These are phyloP conservation scores for Microcos paniculata DNA, from an alignment of 345 rosid species.

Conservation along the genomic window DNA sequence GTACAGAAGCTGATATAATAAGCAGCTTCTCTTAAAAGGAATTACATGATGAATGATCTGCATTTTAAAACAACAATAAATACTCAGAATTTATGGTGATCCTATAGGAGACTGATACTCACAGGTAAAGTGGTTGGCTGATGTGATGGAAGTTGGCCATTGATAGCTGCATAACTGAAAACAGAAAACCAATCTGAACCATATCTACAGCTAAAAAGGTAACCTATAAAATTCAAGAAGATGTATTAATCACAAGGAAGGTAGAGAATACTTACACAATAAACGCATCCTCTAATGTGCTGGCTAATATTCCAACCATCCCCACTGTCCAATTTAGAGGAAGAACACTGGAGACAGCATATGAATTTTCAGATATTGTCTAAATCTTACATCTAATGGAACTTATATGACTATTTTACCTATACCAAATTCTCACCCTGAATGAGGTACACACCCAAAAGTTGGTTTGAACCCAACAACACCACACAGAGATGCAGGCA, in stretches of 20 bases:
- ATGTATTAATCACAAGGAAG: background rate
- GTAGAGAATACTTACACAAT: constrained; percentile 38
- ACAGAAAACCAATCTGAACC: background rate
- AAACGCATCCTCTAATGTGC: constrained; percentile 62
- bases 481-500: constrained; percentile 82
- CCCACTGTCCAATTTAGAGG: constrained; percentile 83
- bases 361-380: background rate
- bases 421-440: constrained; percentile 40
- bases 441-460: constrained; percentile 58
- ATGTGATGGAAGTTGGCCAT: constrained; percentile 37
- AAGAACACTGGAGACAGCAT: constrained; percentile 49
- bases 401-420: background rate
- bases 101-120: constrained; percentile 2
- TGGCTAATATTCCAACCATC: constrained; percentile 68
- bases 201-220: background rate
- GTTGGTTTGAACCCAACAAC: constrained; percentile 77
- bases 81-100: background rate
- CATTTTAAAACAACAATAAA: background rate
- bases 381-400: background rate
- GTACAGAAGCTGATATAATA: background rate
- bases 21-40: constrained; percentile 6
- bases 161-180: constrained; percentile 66
- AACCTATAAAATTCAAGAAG: background rate
- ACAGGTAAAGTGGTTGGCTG: constrained; percentile 28
- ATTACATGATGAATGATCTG: background rate